These are phyloP conservation scores for Chaetomium globosum DNA, from an alignment of 2,329 filamentous ascomycete species.

Conservation along the genomic window DNA sequence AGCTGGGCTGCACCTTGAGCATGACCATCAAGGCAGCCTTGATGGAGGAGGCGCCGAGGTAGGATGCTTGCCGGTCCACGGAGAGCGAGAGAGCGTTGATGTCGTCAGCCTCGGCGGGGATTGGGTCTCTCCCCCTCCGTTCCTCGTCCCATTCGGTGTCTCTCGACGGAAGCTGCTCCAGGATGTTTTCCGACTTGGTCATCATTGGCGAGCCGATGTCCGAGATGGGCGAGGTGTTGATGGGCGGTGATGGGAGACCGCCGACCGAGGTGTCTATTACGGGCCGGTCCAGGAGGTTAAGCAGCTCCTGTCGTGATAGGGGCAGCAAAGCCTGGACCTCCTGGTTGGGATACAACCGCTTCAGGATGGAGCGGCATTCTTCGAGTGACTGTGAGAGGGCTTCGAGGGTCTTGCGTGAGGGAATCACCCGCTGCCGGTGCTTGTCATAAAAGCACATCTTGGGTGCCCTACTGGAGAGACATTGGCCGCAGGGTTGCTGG, in stretches of 20 bases:
- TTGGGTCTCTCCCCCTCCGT: conserved; percentile 55
- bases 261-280: conserved; percentile 44
- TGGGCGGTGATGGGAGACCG: conserved; percentile 57
- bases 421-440: conserved; percentile 73
- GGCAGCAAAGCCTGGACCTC: conserved; percentile 55
- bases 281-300: conserved; percentile 58
- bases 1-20: conserved; percentile 56
- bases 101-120: conserved; percentile 68
- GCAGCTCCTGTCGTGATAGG: conserved; percentile 62
- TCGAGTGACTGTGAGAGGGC: conserved; percentile 66
- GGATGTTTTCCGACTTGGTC: conserved; percentile 54
- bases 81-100: conserved; percentile 68
- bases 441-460: conserved; percentile 81
- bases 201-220: conserved; percentile 54
- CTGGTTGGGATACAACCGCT: conserved; percentile 62
- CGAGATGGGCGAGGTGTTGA: conserved; percentile 53
- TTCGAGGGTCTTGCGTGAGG: conserved; percentile 73
- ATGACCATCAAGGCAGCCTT: conserved; percentile 75
- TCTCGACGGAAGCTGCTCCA: conserved; percentile 70
- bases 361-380: conserved; percentile 65
- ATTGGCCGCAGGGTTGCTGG: conserved; percentile 78
- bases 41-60: conserved; percentile 74
- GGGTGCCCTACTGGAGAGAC: conserved; percentile 77
- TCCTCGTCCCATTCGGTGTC: conserved; percentile 71
- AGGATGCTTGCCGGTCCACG: conserved; percentile 63